Evolutionary conservation across 371 early-diverging fungal genomes (phyloP).

Genomic region (Saksenaea vasiformis): DNA sequence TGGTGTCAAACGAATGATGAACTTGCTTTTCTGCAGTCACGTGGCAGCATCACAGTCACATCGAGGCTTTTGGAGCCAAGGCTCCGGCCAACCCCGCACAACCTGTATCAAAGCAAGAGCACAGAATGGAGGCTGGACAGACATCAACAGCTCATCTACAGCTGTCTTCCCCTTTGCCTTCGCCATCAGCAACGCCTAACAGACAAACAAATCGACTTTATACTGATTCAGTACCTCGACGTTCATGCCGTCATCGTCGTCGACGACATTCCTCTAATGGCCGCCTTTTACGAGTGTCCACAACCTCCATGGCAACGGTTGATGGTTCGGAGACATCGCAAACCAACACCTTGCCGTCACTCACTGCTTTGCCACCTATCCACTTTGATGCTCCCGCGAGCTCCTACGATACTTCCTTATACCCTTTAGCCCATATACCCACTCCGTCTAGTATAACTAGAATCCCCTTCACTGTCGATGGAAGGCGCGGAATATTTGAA

Average conservation of each 20-base stretch:
- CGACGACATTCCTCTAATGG: slow-evolving; percentile 3
- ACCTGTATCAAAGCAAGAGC: neutral
- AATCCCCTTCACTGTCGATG: slow-evolving; percentile 10
- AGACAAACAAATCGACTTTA: slow-evolving; percentile 1
- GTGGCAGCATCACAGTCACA: neutral
- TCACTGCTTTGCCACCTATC: neutral
- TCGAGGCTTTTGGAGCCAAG: neutral
- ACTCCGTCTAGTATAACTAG: slow-evolving; percentile 12
- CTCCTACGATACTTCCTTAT: slow-evolving; percentile 3
- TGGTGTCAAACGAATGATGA: too few relatives aligned
- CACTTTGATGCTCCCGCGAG: neutral
- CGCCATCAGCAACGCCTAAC: slow-evolving; percentile 16
- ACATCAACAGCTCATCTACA: slow-evolving; percentile 10
- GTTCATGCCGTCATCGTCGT: slow-evolving; percentile 2
- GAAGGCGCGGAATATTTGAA: slow-evolving; percentile 10
- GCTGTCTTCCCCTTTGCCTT: slow-evolving; percentile 18
- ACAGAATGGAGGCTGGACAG: slow-evolving; percentile 4
- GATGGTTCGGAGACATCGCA: neutral
- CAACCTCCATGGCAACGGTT: neutral
- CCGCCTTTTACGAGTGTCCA: neutral
- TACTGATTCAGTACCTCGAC: neutral
- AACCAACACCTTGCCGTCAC: neutral
- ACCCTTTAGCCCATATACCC: slow-evolving; percentile 19
- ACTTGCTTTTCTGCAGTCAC: too few relatives aligned
- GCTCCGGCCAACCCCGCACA: neutral